These are phyloP conservation scores for Gossypium trilobum DNA, from an alignment of 441 rosid genomes.

Conservation along the genomic window DNA sequence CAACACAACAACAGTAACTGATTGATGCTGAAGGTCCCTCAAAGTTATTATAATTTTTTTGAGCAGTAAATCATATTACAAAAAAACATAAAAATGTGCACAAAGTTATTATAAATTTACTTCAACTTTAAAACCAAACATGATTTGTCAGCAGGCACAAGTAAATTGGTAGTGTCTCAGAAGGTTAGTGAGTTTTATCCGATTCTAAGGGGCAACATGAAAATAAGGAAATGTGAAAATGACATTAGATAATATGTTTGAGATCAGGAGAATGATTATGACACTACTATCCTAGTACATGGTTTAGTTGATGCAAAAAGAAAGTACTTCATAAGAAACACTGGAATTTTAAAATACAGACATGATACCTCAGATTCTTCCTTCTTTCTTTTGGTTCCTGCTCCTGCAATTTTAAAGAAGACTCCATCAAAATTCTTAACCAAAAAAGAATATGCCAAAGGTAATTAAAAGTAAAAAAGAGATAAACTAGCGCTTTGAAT, in stretches of 20 bases:
- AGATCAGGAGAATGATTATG: background rate
- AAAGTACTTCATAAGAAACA: background rate
- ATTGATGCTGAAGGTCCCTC: background rate
- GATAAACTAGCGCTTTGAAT: background rate
- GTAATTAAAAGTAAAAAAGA: background rate
- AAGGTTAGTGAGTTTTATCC: no score
- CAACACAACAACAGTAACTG: background rate
- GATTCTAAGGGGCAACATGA: background rate
- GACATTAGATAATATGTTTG: background rate
- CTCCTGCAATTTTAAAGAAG: slow-evolving; percentile 24
- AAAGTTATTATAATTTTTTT: background rate
- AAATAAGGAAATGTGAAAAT: background rate
- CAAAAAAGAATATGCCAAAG: background rate
- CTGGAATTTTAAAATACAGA: slow-evolving; percentile 4
- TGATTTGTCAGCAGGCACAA: background rate
- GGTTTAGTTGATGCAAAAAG: background rate
- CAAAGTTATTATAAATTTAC: background rate
- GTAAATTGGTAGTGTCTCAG: background rate
- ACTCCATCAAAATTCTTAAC: background rate
- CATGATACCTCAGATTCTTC: slow-evolving; percentile 30
- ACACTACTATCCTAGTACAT: background rate
- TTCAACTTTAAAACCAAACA: background rate
- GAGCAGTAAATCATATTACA: no score
- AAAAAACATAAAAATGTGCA: no score
- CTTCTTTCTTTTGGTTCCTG: slow-evolving; percentile 26